phyloP scores from a whole-genome alignment of 2,329 filamentous ascomycete genomes.

The Neodidymelliopsis sp. region DNA sequence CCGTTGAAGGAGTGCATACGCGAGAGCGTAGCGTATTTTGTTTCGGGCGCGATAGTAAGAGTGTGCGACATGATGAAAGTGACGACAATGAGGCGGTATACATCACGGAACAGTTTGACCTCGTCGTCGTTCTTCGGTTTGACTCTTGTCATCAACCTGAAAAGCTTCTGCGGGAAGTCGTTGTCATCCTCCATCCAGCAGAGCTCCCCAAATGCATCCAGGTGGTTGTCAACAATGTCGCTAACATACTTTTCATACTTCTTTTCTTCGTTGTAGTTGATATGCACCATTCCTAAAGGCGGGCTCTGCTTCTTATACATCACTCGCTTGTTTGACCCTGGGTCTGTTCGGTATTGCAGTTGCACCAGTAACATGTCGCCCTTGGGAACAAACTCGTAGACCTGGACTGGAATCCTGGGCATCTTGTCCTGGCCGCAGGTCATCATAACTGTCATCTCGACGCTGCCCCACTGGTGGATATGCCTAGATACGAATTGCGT shows the following conservation, averaged over 20 bases:
- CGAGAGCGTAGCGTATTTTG: slow-evolving; percentile 46
- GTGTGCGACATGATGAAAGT: slow-evolving; percentile 60
- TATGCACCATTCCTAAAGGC: slow-evolving; percentile 55
- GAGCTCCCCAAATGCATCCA: slow-evolving; percentile 52
- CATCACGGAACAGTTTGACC: slow-evolving; percentile 51
- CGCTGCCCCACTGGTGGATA: slow-evolving; percentile 48
- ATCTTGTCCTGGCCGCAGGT: slow-evolving; percentile 52
- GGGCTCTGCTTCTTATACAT: slow-evolving; percentile 52
- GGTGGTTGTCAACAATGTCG: slow-evolving; percentile 51
- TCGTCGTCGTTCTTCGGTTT: slow-evolving; percentile 51
- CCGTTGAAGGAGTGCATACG: slow-evolving; percentile 49
- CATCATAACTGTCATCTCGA: slow-evolving; percentile 52
- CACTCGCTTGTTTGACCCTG: slow-evolving; percentile 40
- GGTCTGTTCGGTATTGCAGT: slow-evolving; percentile 53
- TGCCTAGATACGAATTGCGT: slow-evolving; percentile 49
- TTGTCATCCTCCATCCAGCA: slow-evolving; percentile 57
- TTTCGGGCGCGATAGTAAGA: slow-evolving; percentile 53
- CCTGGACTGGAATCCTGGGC: slow-evolving; percentile 54
- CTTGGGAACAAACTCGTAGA: slow-evolving; percentile 56
- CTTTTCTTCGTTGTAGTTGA: slow-evolving; percentile 54
- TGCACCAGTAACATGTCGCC: slow-evolving; percentile 51
- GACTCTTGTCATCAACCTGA: slow-evolving; percentile 52
- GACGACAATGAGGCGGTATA: slow-evolving; percentile 56
- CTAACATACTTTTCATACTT: slow-evolving; percentile 56
- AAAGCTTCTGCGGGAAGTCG: slow-evolving; percentile 53